Base-by-base conservation (phyloP, 2,329 filamentous ascomycete species). In the Fusarium sp. region DNA sequence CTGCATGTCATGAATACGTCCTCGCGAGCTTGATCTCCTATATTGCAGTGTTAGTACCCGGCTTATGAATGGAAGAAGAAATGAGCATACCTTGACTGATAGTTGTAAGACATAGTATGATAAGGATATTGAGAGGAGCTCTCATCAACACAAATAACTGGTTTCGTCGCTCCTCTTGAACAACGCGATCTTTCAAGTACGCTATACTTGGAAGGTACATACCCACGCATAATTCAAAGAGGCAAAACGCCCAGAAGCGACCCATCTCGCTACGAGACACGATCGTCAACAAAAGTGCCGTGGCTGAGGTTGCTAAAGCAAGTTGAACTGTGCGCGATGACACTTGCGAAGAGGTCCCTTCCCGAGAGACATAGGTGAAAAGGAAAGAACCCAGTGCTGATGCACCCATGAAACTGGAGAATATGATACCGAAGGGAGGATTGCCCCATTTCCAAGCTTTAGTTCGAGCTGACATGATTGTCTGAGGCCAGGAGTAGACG, bases 21-120 rank as follows among this genome's bases (percentile, higher is more conserved):
- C 43, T 48, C 51, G 3, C 51, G 51, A 4, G 11, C 23, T 38
- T 39, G 42, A 0, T 49, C 43, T 6, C 51, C 51, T 54, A 11
- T 1, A 1, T 19, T 2, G 0, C 0, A 19, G 14, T 0, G 7
- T 53, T 7, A 53, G 28, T 3, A 15, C 6, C 14, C 10, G 7
- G 14, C 8, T 6, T 3, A n/a, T 2, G 3, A 12, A 43, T 1
- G 6, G 3, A 7, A 3, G 3, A 10, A 8, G 2, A 5, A 1
- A 3, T 3, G 6, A 47, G 34, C 43, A 7, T 54, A 54, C 51
- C 32, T 54, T 49, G 23, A 9, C 9, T 49, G 12, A 23, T 19
- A 15, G 51, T 49, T 4, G 11, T 28, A 1, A 54, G 30, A 15
- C 43, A 54, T 0, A 54, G 2, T 7, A 30, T 3, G 2, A 32